Conservation (phyloP, 192 early-diverging fungal species). For the Backusella psychrophila region DNA sequence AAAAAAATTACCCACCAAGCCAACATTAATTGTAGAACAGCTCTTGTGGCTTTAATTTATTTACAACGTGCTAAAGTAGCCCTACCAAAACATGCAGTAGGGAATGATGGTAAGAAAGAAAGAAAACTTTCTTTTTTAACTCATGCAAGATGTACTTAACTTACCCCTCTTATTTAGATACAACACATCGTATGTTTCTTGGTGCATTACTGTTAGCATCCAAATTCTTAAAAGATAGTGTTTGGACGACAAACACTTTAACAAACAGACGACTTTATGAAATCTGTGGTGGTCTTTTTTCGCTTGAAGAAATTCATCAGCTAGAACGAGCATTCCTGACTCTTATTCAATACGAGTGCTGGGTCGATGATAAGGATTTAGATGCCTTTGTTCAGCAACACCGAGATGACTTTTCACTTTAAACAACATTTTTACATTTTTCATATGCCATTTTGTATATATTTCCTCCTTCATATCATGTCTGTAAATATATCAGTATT, state of each 20-base stretch:
- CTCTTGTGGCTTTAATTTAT: slow-evolving; percentile 32
- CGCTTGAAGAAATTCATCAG: slow-evolving; percentile 25
- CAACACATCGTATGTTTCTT: slow-evolving; percentile 33
- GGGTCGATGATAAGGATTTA: slow-evolving; percentile 21
- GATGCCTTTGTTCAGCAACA: slow-evolving; percentile 14
- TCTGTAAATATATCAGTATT: background rate
- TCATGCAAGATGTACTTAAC: background rate
- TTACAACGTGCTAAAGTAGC: slow-evolving; percentile 24
- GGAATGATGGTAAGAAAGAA: slow-evolving; percentile 24
- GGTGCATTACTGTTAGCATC: slow-evolving; percentile 30
- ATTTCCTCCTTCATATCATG: background rate
- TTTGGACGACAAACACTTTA: background rate
- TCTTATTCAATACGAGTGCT: slow-evolving; percentile 23
- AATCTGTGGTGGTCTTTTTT: slow-evolving; percentile 29
- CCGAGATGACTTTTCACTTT: slow-evolving; percentile 20
- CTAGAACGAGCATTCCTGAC: slow-evolving; percentile 26
- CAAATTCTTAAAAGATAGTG: slow-evolving; percentile 21
- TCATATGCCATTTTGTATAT: slow-evolving; percentile 5
- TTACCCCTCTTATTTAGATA: slow-evolving; percentile 14
- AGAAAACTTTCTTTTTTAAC: background rate
- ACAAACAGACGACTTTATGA: slow-evolving; percentile 29
- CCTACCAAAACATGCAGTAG: slow-evolving; percentile 25
- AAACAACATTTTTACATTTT: background rate
- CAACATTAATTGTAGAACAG: slow-evolving; percentile 20
- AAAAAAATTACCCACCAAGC: slow-evolving; percentile 29